phyloP scores from a whole-genome alignment of 768 basidiomycete genomes.

The Dentipellis fragilis region DNA sequence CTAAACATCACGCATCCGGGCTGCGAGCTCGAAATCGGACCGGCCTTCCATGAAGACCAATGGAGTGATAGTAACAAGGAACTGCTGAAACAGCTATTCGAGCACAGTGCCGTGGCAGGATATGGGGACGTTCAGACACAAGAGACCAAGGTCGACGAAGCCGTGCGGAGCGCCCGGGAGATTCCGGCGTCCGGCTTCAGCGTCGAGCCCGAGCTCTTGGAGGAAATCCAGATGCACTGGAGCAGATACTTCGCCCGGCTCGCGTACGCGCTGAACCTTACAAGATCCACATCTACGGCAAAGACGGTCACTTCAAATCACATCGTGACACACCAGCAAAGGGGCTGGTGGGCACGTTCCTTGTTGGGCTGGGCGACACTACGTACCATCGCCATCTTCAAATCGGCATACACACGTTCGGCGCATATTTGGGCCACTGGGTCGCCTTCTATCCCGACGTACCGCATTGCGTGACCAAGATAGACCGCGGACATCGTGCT shows the following conservation, averaged over 20 bases:
- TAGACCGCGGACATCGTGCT: slow-evolving; percentile 16
- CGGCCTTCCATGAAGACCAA: too few species aligned
- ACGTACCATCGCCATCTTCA: background rate
- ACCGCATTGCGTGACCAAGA: slow-evolving; percentile 12
- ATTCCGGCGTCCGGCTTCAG: slow-evolving; percentile 15
- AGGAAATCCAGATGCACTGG: slow-evolving; percentile 12
- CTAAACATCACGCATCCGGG: too few species aligned
- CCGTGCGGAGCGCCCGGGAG: slow-evolving; percentile 19
- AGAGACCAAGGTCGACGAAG: slow-evolving; percentile 14
- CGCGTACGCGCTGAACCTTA: slow-evolving; percentile 21
- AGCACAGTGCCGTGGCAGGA: slow-evolving; percentile 2
- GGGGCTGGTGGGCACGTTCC: slow-evolving; percentile 23
- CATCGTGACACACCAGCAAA: slow-evolving; percentile 22
- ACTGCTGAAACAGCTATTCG: background rate
- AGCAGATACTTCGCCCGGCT: slow-evolving; percentile 9
- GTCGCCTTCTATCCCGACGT: slow-evolving; percentile 25
- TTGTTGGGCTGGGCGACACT: slow-evolving; percentile 22
- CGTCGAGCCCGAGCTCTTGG: slow-evolving; percentile 12
- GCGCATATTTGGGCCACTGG: slow-evolving; percentile 13
- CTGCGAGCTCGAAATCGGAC: too few species aligned
- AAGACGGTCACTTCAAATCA: slow-evolving; percentile 18
- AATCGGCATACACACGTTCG: background rate
- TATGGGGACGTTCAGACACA: slow-evolving; percentile 18
- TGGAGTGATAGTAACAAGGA: too few species aligned
- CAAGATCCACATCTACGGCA: slow-evolving; percentile 24